These are phyloP conservation scores for Cercophora scortea DNA, from an alignment of 495 filamentous ascomycete species.

Conservation along the genomic window DNA sequence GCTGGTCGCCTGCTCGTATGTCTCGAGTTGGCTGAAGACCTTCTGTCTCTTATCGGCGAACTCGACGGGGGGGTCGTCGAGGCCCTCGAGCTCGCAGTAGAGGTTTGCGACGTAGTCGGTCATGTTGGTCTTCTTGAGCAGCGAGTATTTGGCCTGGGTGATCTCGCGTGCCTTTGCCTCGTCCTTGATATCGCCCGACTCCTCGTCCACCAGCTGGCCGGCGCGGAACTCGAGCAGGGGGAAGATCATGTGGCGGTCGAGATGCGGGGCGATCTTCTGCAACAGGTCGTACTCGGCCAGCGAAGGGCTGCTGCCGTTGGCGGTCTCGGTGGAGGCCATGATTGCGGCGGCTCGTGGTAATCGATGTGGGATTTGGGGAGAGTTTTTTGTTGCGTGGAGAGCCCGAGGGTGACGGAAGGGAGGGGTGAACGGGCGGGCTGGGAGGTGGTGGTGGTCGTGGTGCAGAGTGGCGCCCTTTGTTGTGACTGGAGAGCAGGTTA, in stretches of 20 bases:
- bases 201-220: conserved; percentile 45
- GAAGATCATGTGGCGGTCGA: conserved; percentile 94
- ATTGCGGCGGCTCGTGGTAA: background rate
- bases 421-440: conserved; percentile 1
- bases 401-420: background rate
- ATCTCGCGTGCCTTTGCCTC: conserved; percentile 58
- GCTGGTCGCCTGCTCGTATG: conserved; percentile 73
- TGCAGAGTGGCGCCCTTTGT: background rate
- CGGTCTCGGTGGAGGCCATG: conserved; percentile 32
- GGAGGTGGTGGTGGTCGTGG: background rate
- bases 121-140: conserved; percentile 96
- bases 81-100: conserved; percentile 76
- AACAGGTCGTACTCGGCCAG: conserved; percentile 67
- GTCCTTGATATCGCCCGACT: conserved; percentile 44
- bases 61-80: conserved; percentile 71
- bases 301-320: conserved; percentile 41
- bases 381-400: background rate
- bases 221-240: conserved; percentile 79
- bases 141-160: conserved; percentile 75
- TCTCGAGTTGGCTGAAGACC: conserved; percentile 71
- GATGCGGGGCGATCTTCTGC: conserved; percentile 79
- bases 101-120: conserved; percentile 88
- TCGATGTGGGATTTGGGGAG: background rate
- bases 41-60: conserved; percentile 82
- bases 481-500: background rate